These are phyloP conservation scores for Alternaria gaisen DNA, from an alignment of 2,329 filamentous ascomycete genomes.

Conservation along the genomic window DNA sequence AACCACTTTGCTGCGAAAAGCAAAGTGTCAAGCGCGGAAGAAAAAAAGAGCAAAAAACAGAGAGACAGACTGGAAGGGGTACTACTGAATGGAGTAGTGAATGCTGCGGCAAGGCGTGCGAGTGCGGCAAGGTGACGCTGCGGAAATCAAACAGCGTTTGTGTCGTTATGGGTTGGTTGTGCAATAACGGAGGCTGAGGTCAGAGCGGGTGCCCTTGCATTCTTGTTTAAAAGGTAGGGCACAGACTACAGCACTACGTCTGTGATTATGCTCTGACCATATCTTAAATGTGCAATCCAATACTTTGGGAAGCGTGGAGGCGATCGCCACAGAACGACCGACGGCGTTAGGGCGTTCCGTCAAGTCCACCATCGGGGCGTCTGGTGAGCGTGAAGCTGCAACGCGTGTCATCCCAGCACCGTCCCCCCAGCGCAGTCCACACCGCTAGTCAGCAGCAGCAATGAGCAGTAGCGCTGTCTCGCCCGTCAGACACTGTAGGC, in stretches of 20 bases:
- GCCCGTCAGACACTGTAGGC: constrained; percentile 32
- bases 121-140: constrained; percentile 41
- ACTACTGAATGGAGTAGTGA: constrained; percentile 39
- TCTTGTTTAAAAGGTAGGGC: constrained; percentile 40
- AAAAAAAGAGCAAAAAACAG: constrained; percentile 40
- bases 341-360: constrained; percentile 31
- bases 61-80: constrained; percentile 43
- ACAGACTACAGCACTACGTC: constrained; percentile 32
- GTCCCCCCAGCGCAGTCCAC: constrained; percentile 17
- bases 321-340: constrained; percentile 40
- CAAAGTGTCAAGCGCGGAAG: constrained; percentile 36
- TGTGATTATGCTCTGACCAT: constrained; percentile 33
- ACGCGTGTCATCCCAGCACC: constrained; percentile 35
- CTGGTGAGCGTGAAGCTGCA: constrained; percentile 39
- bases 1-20: constrained; percentile 44
- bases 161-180: constrained; percentile 37
- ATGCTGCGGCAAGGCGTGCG: constrained; percentile 28
- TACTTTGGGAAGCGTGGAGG: constrained; percentile 29
- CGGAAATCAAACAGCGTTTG: constrained; percentile 44
- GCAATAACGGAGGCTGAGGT: constrained; percentile 34
- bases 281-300: constrained; percentile 37
- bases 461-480: constrained; percentile 33
- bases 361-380: constrained; percentile 10
- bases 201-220: constrained; percentile 47
- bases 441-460: constrained; percentile 38